Percentiles rank a stretch among this genome's conserved stretches.
Evolutionary conservation across 306 rosid species (phyloP).

Genomic region (Vicia faba): DNA sequence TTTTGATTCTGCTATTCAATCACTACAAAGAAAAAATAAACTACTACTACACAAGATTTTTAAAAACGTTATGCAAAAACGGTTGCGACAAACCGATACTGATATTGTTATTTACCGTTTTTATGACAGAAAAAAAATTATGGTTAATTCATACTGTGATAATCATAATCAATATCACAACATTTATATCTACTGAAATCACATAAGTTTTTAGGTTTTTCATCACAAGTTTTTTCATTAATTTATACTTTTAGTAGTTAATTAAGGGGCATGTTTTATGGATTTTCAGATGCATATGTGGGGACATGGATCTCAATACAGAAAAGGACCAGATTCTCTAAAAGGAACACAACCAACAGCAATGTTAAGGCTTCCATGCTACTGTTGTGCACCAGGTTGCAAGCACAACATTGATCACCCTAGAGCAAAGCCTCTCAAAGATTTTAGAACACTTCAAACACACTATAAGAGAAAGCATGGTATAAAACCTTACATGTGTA

Average conservation of each 20-base stretch:
- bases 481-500: slow-evolving; percentile 60
- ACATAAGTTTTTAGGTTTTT: background rate
- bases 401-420: slow-evolving; percentile 75
- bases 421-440: slow-evolving; percentile 64
- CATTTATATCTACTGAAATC: too few species aligned
- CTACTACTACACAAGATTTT: too few species aligned
- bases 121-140: too few species aligned
- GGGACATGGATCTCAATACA: slow-evolving; percentile 83
- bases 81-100: too few species aligned
- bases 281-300: slow-evolving; percentile 73
- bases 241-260: background rate
- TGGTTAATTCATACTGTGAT: too few species aligned
- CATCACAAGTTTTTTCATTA: background rate
- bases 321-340: slow-evolving; percentile 59
- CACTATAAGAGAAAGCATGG: slow-evolving; percentile 83
- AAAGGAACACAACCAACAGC: slow-evolving; percentile 68
- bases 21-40: too few species aligned
- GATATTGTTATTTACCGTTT: too few species aligned
- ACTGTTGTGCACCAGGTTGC: slow-evolving; percentile 67
- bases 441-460: slow-evolving; percentile 77
- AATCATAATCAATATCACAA: too few species aligned
- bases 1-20: too few species aligned
- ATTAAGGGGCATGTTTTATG: background rate
- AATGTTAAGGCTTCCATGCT: slow-evolving; percentile 67
- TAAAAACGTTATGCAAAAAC: too few species aligned